phyloP scores from a whole-genome alignment of 495 filamentous ascomycete genomes.

The Chaetomium cochliodes region DNA sequence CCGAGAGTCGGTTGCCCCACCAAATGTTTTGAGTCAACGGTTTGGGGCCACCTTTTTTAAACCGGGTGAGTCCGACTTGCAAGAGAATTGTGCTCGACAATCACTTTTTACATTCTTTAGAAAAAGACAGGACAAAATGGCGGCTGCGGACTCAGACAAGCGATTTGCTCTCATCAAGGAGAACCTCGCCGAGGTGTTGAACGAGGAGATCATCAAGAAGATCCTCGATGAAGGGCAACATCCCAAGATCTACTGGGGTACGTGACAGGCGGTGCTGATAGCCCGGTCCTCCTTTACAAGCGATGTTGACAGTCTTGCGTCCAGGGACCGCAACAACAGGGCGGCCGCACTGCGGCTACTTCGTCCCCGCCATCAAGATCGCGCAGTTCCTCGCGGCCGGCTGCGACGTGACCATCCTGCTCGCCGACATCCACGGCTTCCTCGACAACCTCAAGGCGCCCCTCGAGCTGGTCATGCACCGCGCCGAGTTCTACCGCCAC shows the following conservation, averaged over 20 bases:
- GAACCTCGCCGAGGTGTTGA: slow-evolving; percentile 81
- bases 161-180: slow-evolving; percentile 64
- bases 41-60: slow-evolving; percentile 13
- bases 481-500: slow-evolving; percentile 69
- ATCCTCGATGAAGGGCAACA: slow-evolving; percentile 69
- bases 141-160: slow-evolving; percentile 14
- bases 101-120: not conserved
- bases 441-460: slow-evolving; percentile 83
- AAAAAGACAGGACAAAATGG: slow-evolving; percentile 17
- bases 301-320: slow-evolving; percentile 8
- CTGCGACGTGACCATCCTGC: slow-evolving; percentile 75
- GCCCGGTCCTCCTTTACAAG: not conserved
- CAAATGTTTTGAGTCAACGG: slow-evolving; percentile 23
- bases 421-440: slow-evolving; percentile 79
- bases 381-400: slow-evolving; percentile 83
- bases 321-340: slow-evolving; percentile 70
- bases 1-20: slow-evolving; percentile 16
- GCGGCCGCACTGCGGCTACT: slow-evolving; percentile 59
- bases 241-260: slow-evolving; percentile 83
- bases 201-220: slow-evolving; percentile 79
- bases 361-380: slow-evolving; percentile 81
- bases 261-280: slow-evolving; percentile 2
- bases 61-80: not conserved
- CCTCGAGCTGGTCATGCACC: slow-evolving; percentile 78
- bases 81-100: not conserved